These are phyloP conservation scores for Candida nonsorbophila DNA, from an alignment of 805 yeast species.

Conservation along the genomic window DNA sequence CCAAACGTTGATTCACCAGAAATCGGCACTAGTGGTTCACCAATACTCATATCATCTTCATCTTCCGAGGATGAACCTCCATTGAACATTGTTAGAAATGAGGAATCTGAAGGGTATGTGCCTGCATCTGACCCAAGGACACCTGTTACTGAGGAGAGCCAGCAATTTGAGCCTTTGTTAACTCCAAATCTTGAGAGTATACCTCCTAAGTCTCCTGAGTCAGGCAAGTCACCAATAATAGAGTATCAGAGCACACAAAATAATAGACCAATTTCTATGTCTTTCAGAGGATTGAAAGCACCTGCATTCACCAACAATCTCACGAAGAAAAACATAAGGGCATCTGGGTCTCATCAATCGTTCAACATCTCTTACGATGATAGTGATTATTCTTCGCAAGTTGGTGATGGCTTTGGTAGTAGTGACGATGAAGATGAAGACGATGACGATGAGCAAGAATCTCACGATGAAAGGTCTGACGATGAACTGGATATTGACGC, in stretches of 20 bases:
- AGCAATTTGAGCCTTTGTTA: conserved; percentile 6
- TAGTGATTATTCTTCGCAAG: conserved; percentile 23
- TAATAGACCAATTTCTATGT: conserved; percentile 42
- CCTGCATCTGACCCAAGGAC: conserved; percentile 6
- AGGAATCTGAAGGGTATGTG: conserved; percentile 2
- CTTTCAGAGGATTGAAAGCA: conserved; percentile 59
- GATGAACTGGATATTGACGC: neutral
- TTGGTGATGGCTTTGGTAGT: conserved; percentile 36
- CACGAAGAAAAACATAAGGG: conserved; percentile 21
- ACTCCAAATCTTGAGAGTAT: conserved; percentile 7
- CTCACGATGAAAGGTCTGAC: conserved; percentile 3
- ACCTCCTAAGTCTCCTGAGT: conserved; percentile 3
- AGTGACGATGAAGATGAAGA: conserved; percentile 18
- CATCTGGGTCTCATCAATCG: conserved; percentile 36
- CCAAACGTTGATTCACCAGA: neutral
- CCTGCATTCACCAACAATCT: conserved; percentile 46
- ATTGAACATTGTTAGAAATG: too few species aligned
- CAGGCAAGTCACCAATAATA: conserved; percentile 2
- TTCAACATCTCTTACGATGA: conserved; percentile 32
- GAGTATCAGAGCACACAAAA: conserved; percentile 6
- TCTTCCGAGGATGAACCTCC: conserved; percentile 9
- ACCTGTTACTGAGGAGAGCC: conserved; percentile 9
- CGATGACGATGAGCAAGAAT: conserved; percentile 8
- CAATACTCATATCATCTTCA: conserved; percentile 9
- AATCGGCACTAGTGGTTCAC: conserved; percentile 4